Conservation (phyloP, 106 monocot genomes). For the Cymbidium sinense region DNA sequence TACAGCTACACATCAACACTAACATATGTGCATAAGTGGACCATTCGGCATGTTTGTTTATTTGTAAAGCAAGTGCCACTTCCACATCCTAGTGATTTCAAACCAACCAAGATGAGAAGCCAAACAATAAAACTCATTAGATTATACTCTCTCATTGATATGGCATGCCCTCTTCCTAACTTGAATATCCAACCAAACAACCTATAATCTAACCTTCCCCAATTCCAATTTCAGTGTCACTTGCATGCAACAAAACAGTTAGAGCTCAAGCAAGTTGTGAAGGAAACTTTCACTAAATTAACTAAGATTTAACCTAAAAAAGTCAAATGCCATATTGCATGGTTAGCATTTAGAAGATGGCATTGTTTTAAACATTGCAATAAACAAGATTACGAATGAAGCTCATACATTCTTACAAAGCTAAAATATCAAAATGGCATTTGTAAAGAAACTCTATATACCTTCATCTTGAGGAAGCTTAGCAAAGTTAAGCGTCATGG, state of each 20-base stretch:
- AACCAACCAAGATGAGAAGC: too few relatives aligned
- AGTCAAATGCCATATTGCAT: neutral
- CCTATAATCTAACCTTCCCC: neutral
- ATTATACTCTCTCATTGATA: neutral
- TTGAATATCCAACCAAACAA: neutral
- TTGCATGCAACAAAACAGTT: neutral
- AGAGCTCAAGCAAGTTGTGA: neutral
- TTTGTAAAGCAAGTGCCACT: too few relatives aligned
- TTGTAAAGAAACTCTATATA: constrained; percentile 74
- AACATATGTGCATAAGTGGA: too few relatives aligned
- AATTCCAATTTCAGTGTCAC: neutral
- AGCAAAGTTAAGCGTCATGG: constrained; percentile 81
- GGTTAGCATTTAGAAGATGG: neutral
- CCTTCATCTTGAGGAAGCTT: constrained; percentile 94
- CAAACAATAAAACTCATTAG: neutral
- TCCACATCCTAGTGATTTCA: too few relatives aligned
- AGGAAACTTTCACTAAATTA: neutral
- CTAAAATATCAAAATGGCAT: constrained; percentile 54
- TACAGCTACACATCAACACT: too few relatives aligned
- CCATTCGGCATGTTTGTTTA: too few relatives aligned
- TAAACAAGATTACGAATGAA: neutral
- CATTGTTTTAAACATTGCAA: neutral
- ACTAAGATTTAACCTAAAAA: neutral
- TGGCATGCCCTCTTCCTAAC: too few relatives aligned
- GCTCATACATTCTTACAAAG: neutral